A percentile compares a stretch with the other conserved stretches of the same genome.
Evolutionary conservation across 805 yeast genomes (phyloP).

Genomic region (Candida tibetensis): DNA sequence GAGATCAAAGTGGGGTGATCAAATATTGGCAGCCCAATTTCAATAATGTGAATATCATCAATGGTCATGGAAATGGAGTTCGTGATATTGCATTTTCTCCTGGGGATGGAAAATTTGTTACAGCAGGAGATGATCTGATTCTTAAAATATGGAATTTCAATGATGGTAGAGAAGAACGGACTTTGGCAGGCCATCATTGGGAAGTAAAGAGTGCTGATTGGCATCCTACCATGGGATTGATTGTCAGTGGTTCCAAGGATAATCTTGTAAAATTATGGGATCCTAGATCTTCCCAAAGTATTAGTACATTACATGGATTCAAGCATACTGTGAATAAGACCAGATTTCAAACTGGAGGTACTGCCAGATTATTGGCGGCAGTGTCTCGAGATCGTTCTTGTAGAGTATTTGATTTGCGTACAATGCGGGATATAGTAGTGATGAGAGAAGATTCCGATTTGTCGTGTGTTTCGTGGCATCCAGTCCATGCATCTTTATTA

Average conservation of each 20-base stretch:
- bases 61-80: slow-evolving; percentile 75
- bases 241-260: slow-evolving; percentile 94
- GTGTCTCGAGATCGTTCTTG: slow-evolving; percentile 87
- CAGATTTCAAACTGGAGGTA: slow-evolving; percentile 80
- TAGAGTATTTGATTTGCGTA: slow-evolving; percentile 81
- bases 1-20: slow-evolving; percentile 87
- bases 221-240: slow-evolving; percentile 86
- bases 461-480: slow-evolving; percentile 89
- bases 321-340: slow-evolving; percentile 91
- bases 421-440: slow-evolving; percentile 72
- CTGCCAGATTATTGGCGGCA: slow-evolving; percentile 70
- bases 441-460: slow-evolving; percentile 83
- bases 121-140: slow-evolving; percentile 89
- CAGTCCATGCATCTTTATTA: slow-evolving; percentile 72
- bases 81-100: slow-evolving; percentile 89
- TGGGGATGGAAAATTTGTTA: slow-evolving; percentile 86
- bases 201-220: slow-evolving; percentile 97
- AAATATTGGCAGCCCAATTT: slow-evolving; percentile 98
- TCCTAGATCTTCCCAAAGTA: slow-evolving; percentile 73
- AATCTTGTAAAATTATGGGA: slow-evolving; percentile 94
- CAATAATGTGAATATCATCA: slow-evolving; percentile 83
- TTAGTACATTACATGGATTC: slow-evolving; percentile 83
- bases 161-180: slow-evolving; percentile 77
- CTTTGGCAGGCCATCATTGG: slow-evolving; percentile 94
- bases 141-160: slow-evolving; percentile 94